Conservation (phyloP, 1,284 basidiomycete genomes). For the Clitocybe nebularis region DNA sequence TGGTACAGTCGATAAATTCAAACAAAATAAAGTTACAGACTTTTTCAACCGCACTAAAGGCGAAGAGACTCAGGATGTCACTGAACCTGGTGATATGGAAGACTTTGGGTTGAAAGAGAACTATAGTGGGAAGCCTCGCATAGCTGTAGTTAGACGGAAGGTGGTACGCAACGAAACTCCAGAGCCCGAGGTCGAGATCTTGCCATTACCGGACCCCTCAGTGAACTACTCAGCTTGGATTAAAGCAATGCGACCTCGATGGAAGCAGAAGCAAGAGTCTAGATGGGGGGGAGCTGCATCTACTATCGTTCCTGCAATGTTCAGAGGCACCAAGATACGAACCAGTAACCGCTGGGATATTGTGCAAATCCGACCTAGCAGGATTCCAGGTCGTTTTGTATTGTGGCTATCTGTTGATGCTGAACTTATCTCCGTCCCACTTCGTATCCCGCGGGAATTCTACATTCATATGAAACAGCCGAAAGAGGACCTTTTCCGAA, state of each 20-base stretch:
- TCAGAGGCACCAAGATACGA: constrained; percentile 68
- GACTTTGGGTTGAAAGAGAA: constrained; percentile 47
- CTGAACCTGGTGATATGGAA: constrained; percentile 56
- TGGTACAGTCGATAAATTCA: constrained; percentile 92
- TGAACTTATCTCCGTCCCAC: constrained; percentile 74
- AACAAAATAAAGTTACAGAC: constrained; percentile 95
- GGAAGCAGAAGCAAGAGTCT: constrained; percentile 63
- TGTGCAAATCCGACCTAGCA: constrained; percentile 81
- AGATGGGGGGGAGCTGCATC: constrained; percentile 38
- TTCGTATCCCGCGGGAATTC: constrained; percentile 89
- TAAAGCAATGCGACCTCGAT: constrained; percentile 73
- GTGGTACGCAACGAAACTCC: constrained; percentile 34
- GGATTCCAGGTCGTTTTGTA: constrained; percentile 79
- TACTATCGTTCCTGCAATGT: constrained; percentile 69
- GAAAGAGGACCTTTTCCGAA: constrained; percentile 59
- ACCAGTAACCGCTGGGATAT: constrained; percentile 86
- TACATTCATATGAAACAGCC: constrained; percentile 84
- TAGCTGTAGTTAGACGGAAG: constrained; percentile 57
- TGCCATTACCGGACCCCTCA: constrained; percentile 54
- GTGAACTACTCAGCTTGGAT: constrained; percentile 81
- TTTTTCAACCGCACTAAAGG: constrained; percentile 73
- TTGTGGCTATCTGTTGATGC: constrained; percentile 89
- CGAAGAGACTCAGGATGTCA: constrained; percentile 27
- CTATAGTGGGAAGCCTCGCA: constrained; percentile 33
- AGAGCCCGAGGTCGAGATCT: constrained; percentile 34